Evolutionary conservation across 805 yeast species (phyloP), one percentile per base, ranked within the genome.

Genomic region (Yarrowia deformans): DNA sequence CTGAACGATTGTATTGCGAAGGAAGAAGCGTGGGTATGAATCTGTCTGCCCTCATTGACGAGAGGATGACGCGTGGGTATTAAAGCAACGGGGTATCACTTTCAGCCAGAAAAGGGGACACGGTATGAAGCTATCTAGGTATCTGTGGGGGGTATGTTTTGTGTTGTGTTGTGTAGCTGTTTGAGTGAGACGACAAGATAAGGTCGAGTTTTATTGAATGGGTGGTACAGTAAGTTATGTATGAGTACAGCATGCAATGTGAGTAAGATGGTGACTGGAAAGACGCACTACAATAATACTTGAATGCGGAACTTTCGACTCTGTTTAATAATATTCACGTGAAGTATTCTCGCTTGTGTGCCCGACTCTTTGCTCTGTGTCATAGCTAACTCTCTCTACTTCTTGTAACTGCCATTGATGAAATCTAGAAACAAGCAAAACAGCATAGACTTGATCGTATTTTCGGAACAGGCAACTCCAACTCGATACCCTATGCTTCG

Each of bases 21-120:
- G 66, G 66, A 34, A 60, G 46, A 5, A 60, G 42, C 8, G 66
- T 60, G 50, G 66, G 66, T 43, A 60, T 60, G 42, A 60, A 60
- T 60, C 66, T 60, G 19, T 60, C 66, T n/a, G 66, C 52, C 46
- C 66, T 43, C 66, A 60, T 60, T 60, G 50, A 45, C 52, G 52
- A n/a, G 29, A 8, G 18, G 8, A 18, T 16, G 60, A 23, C 29
- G 29, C 29, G 29, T 23, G 32, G 61, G 63, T 40, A 40, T 56
- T 37, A 39, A 23, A 23, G 48, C 42, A 42, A 37, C 34, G 45
- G 42, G 48, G 39, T 40, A 56, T 56, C 63, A 13, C 9, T 40
- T 39, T 10, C 18, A 54, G 60, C 60, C 18, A 13, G 60, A 39
- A 39, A 45, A 37, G 45, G 60, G 55, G 60, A 23, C 3, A 4